A percentile compares a stretch with the other conserved stretches of the same genome.
phyloP scores from a whole-genome alignment of 164 flowering plant species.

The Magnolia kwangsiensis region DNA sequence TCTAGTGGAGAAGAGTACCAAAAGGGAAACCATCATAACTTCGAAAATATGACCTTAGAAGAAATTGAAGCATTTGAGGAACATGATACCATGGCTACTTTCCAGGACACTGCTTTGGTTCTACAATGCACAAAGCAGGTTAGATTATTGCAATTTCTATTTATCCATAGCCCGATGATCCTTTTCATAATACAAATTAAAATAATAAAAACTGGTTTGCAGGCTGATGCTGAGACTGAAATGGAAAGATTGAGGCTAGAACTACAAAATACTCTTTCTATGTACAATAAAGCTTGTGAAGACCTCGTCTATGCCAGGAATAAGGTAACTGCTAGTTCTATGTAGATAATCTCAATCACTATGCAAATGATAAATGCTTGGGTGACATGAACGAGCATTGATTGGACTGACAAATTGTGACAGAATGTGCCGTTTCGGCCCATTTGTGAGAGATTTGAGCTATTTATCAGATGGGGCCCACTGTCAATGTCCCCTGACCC shows the following conservation, averaged over 20 bases:
- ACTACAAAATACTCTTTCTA: constrained; percentile 40
- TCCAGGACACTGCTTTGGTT: constrained; percentile 13
- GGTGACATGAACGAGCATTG: no score
- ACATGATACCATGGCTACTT: constrained; percentile 14
- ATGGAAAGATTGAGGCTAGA: constrained; percentile 47
- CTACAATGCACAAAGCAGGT: constrained; percentile 30
- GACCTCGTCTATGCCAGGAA: constrained; percentile 56
- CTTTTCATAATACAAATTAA: not conserved
- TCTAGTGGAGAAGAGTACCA: constrained; percentile 10
- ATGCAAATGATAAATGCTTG: no score
- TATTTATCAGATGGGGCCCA: no score
- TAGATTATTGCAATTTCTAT: constrained; percentile 2
- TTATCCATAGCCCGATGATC: not conserved
- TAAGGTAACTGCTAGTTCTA: constrained; percentile 36
- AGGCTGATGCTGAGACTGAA: constrained; percentile 51
- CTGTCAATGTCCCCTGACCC: no score
- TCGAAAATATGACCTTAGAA: constrained; percentile 12
- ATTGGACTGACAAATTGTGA: no score
- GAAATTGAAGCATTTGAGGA: constrained; percentile 4
- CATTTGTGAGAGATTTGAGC: no score
- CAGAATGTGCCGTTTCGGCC: no score
- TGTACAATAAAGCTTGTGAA: constrained; percentile 69
- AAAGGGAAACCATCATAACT: constrained; percentile 16
- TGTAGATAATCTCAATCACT: not conserved
- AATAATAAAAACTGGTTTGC: constrained; percentile 9